These are phyloP conservation scores for Parachaetomium inaequale DNA, from an alignment of 495 filamentous ascomycete genomes.

Conservation along the genomic window DNA sequence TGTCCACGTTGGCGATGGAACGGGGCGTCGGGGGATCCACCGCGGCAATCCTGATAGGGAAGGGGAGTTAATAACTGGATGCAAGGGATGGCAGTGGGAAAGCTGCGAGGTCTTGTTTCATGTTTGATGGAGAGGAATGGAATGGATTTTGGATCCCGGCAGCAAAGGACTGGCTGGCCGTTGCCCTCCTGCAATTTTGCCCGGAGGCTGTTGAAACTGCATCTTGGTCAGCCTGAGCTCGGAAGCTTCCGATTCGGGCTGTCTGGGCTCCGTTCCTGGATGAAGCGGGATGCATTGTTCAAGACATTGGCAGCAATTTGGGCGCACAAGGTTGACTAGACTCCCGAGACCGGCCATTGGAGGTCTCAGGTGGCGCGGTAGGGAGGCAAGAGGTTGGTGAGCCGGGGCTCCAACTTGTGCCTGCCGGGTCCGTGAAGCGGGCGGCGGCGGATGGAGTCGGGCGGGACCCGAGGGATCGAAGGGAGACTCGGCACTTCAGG, in stretches of 20 bases:
- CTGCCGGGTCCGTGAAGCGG: constrained; percentile 7
- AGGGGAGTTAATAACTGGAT: background rate
- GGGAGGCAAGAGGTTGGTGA: constrained; percentile 4
- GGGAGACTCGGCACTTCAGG: background rate
- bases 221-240: background rate
- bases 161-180: background rate
- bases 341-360: background rate
- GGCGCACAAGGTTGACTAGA: constrained; percentile 4
- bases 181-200: background rate
- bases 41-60: background rate
- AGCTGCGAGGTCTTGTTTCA: constrained; percentile 13
- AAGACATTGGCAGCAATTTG: constrained; percentile 7
- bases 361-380: constrained; percentile 6
- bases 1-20: constrained; percentile 4
- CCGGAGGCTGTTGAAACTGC: constrained; percentile 1
- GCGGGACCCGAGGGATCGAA: background rate
- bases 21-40: background rate
- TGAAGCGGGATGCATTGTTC: background rate
- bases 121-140: background rate
- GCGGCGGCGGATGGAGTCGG: background rate
- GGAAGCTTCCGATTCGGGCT: background rate
- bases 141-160: background rate
- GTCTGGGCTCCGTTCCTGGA: background rate
- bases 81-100: constrained; percentile 1
- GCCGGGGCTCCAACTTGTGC: background rate